Conservation (phyloP, 768 basidiomycete genomes). For the Boletus rubescentipes region DNA sequence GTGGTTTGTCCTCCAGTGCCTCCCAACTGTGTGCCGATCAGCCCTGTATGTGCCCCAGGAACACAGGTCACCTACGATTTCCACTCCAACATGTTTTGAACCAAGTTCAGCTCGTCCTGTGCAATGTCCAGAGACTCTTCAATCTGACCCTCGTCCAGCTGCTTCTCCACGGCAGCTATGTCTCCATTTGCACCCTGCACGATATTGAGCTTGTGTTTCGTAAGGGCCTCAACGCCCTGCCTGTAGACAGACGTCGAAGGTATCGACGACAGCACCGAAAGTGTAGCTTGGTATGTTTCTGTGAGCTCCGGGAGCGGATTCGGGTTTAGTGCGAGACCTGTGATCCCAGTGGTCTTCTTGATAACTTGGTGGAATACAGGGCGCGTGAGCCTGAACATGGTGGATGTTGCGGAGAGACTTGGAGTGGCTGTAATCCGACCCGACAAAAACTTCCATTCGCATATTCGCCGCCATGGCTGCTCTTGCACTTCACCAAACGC, state of each 20-base stretch:
- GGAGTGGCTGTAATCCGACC: conserved; percentile 5
- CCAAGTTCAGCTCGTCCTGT: conserved; percentile 75
- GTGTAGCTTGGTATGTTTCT: conserved; percentile 75
- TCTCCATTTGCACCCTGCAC: conserved; percentile 70
- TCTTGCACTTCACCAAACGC: conserved; percentile 36
- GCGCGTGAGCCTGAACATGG: conserved; percentile 77
- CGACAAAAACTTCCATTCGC: neutral
- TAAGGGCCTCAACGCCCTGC: conserved; percentile 83
- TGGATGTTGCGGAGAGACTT: conserved; percentile 22
- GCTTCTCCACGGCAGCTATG: conserved; percentile 64
- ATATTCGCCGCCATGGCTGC: conserved; percentile 38
- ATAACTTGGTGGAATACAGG: conserved; percentile 61
- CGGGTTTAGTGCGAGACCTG: conserved; percentile 80
- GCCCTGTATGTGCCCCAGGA: neutral
- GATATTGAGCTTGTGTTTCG: conserved; percentile 73
- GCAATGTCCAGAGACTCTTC: conserved; percentile 86
- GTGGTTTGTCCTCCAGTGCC: conserved; percentile 76
- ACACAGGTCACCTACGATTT: conserved; percentile 70
- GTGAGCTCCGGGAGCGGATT: conserved; percentile 79
- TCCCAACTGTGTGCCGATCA: conserved; percentile 67
- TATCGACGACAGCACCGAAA: conserved; percentile 62
- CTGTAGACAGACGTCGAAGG: conserved; percentile 87
- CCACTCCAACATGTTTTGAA: conserved; percentile 87
- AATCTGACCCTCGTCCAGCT: conserved; percentile 80
- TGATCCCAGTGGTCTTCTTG: conserved; percentile 83